Conservation (phyloP, 495 filamentous ascomycete genomes). For the Pseudotulostoma volvatum region DNA sequence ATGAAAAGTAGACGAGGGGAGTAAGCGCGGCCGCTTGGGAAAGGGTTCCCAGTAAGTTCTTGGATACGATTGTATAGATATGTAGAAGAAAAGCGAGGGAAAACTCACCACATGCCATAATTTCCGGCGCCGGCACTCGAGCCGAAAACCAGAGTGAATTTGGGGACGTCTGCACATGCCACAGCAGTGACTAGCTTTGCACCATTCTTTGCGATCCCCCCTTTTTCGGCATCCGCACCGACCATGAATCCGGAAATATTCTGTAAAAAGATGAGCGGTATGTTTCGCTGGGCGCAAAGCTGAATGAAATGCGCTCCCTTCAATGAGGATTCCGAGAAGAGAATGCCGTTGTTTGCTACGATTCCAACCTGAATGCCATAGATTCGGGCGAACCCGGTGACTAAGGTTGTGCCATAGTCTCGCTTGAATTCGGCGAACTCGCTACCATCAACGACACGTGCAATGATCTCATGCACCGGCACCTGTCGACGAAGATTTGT, state of each 20-base stretch:
- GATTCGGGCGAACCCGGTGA: conserved; percentile 85
- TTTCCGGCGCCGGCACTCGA: conserved; percentile 59
- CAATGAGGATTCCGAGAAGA: conserved; percentile 80
- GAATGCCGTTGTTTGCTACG: conserved; percentile 89
- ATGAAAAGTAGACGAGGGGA: conserved; percentile 82
- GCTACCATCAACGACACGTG: conserved; percentile 81
- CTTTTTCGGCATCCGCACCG: conserved; percentile 76
- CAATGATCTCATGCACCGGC: conserved; percentile 78
- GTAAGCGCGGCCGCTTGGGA: conserved; percentile 83
- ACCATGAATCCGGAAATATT: conserved; percentile 99
- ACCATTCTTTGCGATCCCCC: conserved; percentile 94
- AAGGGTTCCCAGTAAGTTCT: conserved; percentile 1
- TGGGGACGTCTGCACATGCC: conserved; percentile 86
- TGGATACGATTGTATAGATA: not conserved
- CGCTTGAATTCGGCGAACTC: conserved; percentile 90
- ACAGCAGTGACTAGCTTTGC: conserved; percentile 95
- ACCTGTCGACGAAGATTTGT: conserved; percentile 76
- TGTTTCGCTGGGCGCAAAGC: conserved; percentile 78
- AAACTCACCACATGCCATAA: conserved; percentile 65
- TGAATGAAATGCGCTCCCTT: conserved; percentile 98
- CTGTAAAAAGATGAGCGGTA: conserved; percentile 85
- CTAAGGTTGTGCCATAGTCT: conserved; percentile 75
- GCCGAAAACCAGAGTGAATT: conserved; percentile 90
- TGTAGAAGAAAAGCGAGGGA: not conserved
- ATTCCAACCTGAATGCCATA: conserved; percentile 88